Base-by-base conservation (phyloP, 108 stramenopile genomes). In the Nannochloropsis granulata region DNA sequence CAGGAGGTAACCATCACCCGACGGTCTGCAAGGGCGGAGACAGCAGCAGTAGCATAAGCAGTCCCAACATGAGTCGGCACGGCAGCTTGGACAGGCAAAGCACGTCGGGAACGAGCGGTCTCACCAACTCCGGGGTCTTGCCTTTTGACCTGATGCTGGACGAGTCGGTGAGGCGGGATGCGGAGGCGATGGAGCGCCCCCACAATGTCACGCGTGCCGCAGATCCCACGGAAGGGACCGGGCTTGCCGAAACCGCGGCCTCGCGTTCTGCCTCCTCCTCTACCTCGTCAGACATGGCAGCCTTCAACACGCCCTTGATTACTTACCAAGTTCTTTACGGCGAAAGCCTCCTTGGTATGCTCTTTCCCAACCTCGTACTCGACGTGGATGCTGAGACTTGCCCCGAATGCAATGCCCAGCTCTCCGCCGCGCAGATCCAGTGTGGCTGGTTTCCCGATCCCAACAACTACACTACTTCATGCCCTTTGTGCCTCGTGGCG, bases 401-500 rank as follows among this genome's bases (percentile, higher is more conserved):
- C 21, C 88, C 88, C 13, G 46, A 79, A 23, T 88, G 88, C 79
- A 44, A 82, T 24, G 13, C 43, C 23, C 45, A 43, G 23, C 78
- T 88, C 21, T 56, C 84, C 12, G 42, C 78, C 23, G 78, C 25
- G 43, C 45, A 84, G 25, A 85, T 88, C 44, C 82, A 78, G 16
- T 81, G 19, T 7, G 88, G 88, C 14, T 88, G 88, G 88, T 80
- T 44, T 9, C 81, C 82, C 13, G 88, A 88, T 78, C 84, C 84
- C 34, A 88, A 88, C 45, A 84, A 84, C 42, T 88, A 88, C 44
- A 88, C 88, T 11, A 88, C 88, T 45, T 78, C 44, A 16, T 88
- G 88, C 78, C 88, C 81, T 13, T 13, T 23, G 13, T 25, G 82
- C 43, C 34, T 13, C 42, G 23, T n/a, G 23, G 25, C 34, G 34